Percentiles rank a stretch among this genome's conserved stretches.
Conservation (phyloP, 1,284 basidiomycete genomes). For the Heliocybe sulcata region DNA sequence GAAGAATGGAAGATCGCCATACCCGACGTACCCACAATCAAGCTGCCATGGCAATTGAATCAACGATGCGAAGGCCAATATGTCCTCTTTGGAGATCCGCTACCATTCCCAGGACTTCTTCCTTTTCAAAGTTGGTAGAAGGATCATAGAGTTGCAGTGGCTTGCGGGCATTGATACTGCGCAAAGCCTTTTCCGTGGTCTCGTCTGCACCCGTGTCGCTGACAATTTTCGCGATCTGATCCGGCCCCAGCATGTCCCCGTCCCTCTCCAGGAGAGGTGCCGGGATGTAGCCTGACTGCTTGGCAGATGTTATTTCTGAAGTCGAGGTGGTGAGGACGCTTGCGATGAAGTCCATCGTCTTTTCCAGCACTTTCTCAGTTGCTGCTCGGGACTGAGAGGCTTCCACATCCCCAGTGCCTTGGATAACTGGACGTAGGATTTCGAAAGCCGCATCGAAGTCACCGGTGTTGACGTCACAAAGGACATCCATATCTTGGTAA, state of each 20-base stretch:
- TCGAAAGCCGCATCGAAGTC: conserved; percentile 56
- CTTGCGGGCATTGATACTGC: not conserved
- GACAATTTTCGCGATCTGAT: not conserved
- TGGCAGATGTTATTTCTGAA: not conserved
- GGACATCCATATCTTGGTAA: conserved; percentile 39
- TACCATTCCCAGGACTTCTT: not conserved
- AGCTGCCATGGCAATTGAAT: not conserved
- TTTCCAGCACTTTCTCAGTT: not conserved
- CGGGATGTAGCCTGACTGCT: not conserved
- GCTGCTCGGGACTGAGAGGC: not conserved
- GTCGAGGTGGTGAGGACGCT: not conserved
- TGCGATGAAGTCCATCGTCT: not conserved
- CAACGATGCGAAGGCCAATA: not conserved
- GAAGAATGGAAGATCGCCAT: too few species aligned
- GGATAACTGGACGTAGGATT: conserved; percentile 40
- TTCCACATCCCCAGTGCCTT: not conserved
- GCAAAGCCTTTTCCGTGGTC: not conserved
- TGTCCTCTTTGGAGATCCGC: not conserved
- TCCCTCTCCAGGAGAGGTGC: not conserved
- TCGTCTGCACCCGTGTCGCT: not conserved
- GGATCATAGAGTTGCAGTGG: not conserved
- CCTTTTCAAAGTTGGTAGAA: not conserved
- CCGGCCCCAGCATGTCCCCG: not conserved
- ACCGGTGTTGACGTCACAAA: conserved; percentile 49
- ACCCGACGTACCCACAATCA: too few species aligned